A percentile compares a stretch with the other conserved stretches of the same genome.
phyloP scores from a whole-genome alignment of 2,329 filamentous ascomycete genomes.

The Bertia moriformis region DNA sequence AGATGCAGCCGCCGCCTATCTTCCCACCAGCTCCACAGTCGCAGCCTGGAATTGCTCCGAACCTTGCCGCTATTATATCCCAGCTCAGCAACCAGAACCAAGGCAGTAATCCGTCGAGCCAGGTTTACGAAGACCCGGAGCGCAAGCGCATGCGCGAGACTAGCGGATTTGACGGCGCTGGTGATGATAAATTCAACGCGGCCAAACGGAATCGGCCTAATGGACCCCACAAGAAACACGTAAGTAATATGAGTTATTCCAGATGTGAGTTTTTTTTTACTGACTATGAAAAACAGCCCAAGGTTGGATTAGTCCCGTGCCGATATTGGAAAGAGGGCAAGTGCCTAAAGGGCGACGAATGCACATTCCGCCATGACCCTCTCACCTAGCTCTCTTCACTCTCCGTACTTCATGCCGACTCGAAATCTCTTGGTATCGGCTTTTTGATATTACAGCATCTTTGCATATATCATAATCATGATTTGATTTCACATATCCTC shows the following conservation, averaged over 20 bases:
- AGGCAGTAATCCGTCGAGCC: background rate
- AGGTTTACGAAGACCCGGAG: background rate
- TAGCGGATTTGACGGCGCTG: background rate
- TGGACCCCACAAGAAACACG: background rate
- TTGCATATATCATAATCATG: too few relatives aligned
- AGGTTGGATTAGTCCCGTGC: slow-evolving; percentile 1
- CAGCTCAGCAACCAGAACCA: slow-evolving; percentile 13
- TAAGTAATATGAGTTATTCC: background rate
- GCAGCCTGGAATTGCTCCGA: slow-evolving; percentile 14
- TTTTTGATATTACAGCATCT: too few relatives aligned
- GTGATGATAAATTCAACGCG: background rate
- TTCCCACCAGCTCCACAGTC: slow-evolving; percentile 9
- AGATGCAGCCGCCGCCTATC: slow-evolving; percentile 14
- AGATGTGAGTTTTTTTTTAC: too few relatives aligned
- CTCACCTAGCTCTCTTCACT: too few relatives aligned
- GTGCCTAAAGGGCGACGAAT: background rate
- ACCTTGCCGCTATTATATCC: slow-evolving; percentile 17
- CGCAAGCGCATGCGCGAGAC: background rate
- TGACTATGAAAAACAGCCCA: background rate
- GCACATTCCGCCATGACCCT: slow-evolving; percentile 1
- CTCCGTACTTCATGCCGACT: too few relatives aligned
- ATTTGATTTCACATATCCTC: too few relatives aligned
- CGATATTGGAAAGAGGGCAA: background rate
- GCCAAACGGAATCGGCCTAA: background rate
- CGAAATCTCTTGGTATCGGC: too few relatives aligned